phyloP scores from a whole-genome alignment of 805 yeast genomes.

The Candida sakaeoensis region DNA sequence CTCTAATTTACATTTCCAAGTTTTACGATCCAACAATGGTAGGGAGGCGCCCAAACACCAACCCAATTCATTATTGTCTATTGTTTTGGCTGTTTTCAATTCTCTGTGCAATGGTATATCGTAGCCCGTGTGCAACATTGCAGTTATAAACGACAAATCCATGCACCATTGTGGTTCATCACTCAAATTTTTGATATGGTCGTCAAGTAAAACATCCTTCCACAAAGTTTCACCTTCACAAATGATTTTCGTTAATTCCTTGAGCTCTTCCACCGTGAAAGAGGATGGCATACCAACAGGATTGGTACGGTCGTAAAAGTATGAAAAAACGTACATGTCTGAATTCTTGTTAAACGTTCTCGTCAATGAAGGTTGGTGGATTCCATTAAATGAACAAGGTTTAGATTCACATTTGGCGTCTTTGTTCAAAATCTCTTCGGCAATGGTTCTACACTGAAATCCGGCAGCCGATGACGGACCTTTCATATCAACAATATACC shows the following conservation, averaged over 20 bases:
- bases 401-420: slow-evolving; percentile 67
- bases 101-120: slow-evolving; percentile 90
- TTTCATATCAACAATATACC: slow-evolving; percentile 54
- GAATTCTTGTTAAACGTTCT: slow-evolving; percentile 66
- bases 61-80: slow-evolving; percentile 86
- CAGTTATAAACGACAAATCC: slow-evolving; percentile 85
- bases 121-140: slow-evolving; percentile 92
- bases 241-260: slow-evolving; percentile 75
- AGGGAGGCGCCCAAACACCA: slow-evolving; percentile 99
- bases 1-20: slow-evolving; percentile 59
- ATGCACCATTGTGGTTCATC: slow-evolving; percentile 92
- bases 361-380: slow-evolving; percentile 90
- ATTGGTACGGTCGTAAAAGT: slow-evolving; percentile 89
- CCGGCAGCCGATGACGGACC: slow-evolving; percentile 61
- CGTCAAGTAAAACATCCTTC: slow-evolving; percentile 65
- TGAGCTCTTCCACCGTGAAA: slow-evolving; percentile 80
- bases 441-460: slow-evolving; percentile 80
- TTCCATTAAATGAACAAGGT: slow-evolving; percentile 96
- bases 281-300: slow-evolving; percentile 94
- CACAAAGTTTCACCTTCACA: slow-evolving; percentile 81
- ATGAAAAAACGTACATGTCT: slow-evolving; percentile 89
- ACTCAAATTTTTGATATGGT: slow-evolving; percentile 60
- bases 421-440: slow-evolving; percentile 81
- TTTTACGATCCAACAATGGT: slow-evolving; percentile 69
- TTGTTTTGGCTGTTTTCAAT: slow-evolving; percentile 86